Percentiles rank a stretch among this genome's conserved stretches.
phyloP scores from a whole-genome alignment of 208 protist species.

The Porcisia deanei region DNA sequence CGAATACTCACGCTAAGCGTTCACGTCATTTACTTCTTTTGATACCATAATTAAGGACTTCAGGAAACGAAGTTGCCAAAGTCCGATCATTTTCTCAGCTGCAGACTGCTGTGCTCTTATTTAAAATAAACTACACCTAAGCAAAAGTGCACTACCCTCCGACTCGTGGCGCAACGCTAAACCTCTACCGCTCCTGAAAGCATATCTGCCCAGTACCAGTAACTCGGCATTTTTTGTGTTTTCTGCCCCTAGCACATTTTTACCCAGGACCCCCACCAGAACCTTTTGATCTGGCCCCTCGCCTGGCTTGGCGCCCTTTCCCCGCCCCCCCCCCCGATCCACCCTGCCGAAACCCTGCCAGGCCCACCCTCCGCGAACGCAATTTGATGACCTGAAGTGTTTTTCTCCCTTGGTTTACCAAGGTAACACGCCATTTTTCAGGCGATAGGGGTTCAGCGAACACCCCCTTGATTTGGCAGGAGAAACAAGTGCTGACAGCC shows the following conservation, averaged over 20 bases:
- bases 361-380: too few relatives aligned
- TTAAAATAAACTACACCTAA: background rate
- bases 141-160: background rate
- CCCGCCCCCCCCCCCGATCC: too few relatives aligned
- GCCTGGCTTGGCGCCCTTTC: background rate
- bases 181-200: background rate
- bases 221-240: background rate
- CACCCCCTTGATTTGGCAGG: too few relatives aligned
- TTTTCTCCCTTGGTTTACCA: too few relatives aligned
- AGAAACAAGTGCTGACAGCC: too few relatives aligned
- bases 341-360: too few relatives aligned
- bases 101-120: background rate
- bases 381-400: too few relatives aligned
- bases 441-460: too few relatives aligned
- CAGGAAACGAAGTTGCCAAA: background rate
- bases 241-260: too few relatives aligned
- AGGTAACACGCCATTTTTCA: too few relatives aligned
- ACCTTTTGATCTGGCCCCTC: background rate
- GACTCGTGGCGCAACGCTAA: background rate
- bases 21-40: background rate
- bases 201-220: background rate
- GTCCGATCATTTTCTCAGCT: background rate
- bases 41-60: background rate
- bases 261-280: background rate
- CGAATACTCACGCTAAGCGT: background rate